Percentiles rank a stretch among this genome's conserved stretches.
Evolutionary conservation across 164 flowering plant genomes (phyloP).

Genomic region (Umbilicus rupestris): DNA sequence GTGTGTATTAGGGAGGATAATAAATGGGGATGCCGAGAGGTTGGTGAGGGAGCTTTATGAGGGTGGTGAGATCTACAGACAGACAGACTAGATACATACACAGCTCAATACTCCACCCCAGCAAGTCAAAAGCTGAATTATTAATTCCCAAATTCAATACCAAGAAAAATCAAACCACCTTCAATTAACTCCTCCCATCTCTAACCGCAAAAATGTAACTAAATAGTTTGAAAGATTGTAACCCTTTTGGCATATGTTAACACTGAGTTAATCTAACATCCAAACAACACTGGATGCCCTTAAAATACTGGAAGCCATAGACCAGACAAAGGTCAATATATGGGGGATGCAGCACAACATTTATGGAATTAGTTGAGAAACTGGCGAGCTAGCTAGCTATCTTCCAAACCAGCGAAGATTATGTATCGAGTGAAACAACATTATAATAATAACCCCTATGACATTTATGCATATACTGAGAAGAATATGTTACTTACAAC

Average conservation of each 20-base stretch:
- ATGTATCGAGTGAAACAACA: neutral
- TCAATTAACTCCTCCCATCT: neutral
- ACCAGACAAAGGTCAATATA: neutral
- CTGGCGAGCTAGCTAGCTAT: conserved; percentile 1
- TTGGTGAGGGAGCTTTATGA: neutral
- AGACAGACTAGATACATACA: neutral
- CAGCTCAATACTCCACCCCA: neutral
- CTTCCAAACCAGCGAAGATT: neutral
- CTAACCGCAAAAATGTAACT: neutral
- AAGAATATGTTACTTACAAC: neutral
- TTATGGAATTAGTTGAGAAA: conserved; percentile 3
- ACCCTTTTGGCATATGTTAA: neutral
- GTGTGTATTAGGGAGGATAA: neutral
- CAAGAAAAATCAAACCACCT: no score
- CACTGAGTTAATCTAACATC: neutral
- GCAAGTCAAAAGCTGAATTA: no score
- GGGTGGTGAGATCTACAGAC: conserved; percentile 5
- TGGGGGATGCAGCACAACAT: neutral
- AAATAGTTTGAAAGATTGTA: neutral
- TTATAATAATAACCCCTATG: neutral
- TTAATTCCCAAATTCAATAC: no score
- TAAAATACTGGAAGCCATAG: neutral
- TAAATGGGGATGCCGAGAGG: neutral
- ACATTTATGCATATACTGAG: neutral
- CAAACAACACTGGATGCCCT: neutral